A percentile compares a stretch with the other conserved stretches of the same genome.
phyloP scores from a whole-genome alignment of 2,329 filamentous ascomycete genomes.

The Pseudogymnoascus sp. region DNA sequence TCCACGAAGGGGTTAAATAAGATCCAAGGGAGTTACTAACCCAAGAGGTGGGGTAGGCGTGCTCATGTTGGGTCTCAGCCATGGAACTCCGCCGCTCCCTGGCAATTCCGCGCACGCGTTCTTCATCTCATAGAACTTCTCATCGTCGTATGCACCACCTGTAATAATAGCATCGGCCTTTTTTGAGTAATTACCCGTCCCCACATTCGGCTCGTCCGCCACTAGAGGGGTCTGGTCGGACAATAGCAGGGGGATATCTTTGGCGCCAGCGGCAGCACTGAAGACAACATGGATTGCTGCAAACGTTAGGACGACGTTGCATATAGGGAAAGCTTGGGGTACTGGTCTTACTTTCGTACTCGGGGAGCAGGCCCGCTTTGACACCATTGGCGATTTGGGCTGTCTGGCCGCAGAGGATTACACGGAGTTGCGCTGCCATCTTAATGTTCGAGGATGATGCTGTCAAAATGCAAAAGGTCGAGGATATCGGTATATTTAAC shows the following conservation, averaged over 20 bases:
- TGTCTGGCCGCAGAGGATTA: background rate
- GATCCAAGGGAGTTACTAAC: background rate
- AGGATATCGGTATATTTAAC: background rate
- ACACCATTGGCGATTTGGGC: conserved; percentile 11
- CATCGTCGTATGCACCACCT: conserved; percentile 14
- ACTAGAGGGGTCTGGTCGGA: conserved; percentile 6
- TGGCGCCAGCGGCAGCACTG: background rate
- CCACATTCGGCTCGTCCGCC: background rate
- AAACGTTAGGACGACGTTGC: background rate
- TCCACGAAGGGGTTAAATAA: background rate
- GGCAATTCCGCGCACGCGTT: conserved; percentile 8
- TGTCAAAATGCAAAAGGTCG: background rate
- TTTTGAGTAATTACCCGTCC: conserved; percentile 10
- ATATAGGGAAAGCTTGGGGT: background rate
- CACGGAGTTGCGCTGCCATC: background rate
- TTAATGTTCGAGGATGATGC: background rate
- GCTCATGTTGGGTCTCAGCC: conserved; percentile 16
- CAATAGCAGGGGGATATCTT: conserved; percentile 11
- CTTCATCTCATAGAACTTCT: conserved; percentile 13
- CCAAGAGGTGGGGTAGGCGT: conserved; percentile 16
- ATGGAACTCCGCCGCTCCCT: conserved; percentile 14
- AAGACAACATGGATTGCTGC: conserved; percentile 14
- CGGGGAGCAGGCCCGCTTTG: conserved; percentile 11
- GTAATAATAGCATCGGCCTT: conserved; percentile 9
- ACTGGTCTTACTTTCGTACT: conserved; percentile 11